Percentiles rank a stretch among this genome's conserved stretches.
Evolutionary conservation across 2,329 filamentous ascomycete genomes (phyloP).

Genomic region (Periglandula ipomoeae): DNA sequence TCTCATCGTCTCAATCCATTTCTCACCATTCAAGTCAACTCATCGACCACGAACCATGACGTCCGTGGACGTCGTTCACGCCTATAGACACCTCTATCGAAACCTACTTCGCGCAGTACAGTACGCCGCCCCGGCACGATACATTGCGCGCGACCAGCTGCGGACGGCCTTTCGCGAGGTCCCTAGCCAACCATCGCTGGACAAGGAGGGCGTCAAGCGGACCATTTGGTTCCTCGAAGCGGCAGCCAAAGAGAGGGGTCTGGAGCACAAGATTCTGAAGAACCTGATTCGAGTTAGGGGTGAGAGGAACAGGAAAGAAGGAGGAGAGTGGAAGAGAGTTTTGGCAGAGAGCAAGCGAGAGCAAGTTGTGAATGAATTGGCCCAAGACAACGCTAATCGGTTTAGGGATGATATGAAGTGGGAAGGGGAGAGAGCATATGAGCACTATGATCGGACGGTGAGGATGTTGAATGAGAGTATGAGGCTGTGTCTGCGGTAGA

Average conservation of each 20-base stretch:
- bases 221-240: constrained; percentile 63
- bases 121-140: constrained; percentile 60
- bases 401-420: constrained; percentile 13
- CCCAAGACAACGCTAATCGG: background rate
- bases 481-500: constrained; percentile 52
- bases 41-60: constrained; percentile 11
- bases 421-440: constrained; percentile 30
- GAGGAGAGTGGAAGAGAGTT: constrained; percentile 13
- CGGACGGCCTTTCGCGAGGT: constrained; percentile 45
- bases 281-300: constrained; percentile 44
- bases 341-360: constrained; percentile 14
- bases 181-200: constrained; percentile 26
- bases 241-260: constrained; percentile 51
- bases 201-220: constrained; percentile 45
- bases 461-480: constrained; percentile 67
- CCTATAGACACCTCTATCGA: constrained; percentile 64
- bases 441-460: constrained; percentile 60
- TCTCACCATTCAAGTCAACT: background rate
- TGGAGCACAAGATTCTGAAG: constrained; percentile 66
- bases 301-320: constrained; percentile 8
- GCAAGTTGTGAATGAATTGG: constrained; percentile 13
- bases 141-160: constrained; percentile 49
- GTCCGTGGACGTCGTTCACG: constrained; percentile 41
- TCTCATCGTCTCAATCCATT: background rate
- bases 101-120: constrained; percentile 60